phyloP scores from a whole-genome alignment of 352 stramenopile species.

The Pythium apleroticum region DNA sequence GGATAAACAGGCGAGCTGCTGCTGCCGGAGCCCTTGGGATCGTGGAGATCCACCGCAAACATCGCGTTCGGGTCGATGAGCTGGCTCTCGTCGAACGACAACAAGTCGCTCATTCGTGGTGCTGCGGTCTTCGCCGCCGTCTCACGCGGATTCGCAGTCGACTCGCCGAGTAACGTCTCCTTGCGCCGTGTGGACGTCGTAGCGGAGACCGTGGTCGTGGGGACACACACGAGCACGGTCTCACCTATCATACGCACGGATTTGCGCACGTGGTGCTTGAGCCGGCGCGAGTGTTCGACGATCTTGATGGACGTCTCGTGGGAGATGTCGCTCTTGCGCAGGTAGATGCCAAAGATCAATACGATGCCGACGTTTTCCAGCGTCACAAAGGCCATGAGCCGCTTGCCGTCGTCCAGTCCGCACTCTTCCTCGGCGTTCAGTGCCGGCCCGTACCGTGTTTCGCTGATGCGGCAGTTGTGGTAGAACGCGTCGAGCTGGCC shows the following conservation, averaged over 20 bases:
- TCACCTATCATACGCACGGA: slow-evolving; percentile 60
- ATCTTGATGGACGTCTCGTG: slow-evolving; percentile 54
- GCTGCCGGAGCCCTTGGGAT: not conserved
- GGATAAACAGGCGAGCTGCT: slow-evolving; percentile 4
- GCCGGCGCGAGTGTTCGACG: slow-evolving; percentile 47
- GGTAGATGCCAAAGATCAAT: slow-evolving; percentile 50
- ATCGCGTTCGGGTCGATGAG: slow-evolving; percentile 27
- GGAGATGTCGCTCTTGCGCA: slow-evolving; percentile 55
- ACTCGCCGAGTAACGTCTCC: not conserved
- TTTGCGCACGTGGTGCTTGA: slow-evolving; percentile 57
- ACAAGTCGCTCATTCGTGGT: slow-evolving; percentile 5
- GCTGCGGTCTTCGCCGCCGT: not conserved
- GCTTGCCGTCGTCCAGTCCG: slow-evolving; percentile 15
- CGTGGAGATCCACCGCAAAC: slow-evolving; percentile 38
- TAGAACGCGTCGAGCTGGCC: slow-evolving; percentile 63
- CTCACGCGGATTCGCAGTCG: not conserved
- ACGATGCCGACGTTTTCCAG: slow-evolving; percentile 58
- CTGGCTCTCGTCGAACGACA: slow-evolving; percentile 9
- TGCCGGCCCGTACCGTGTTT: slow-evolving; percentile 42
- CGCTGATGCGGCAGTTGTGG: slow-evolving; percentile 33
- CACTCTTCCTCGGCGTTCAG: slow-evolving; percentile 15
- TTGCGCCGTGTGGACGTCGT: not conserved
- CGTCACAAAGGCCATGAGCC: slow-evolving; percentile 41
- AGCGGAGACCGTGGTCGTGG: not conserved
- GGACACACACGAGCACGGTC: slow-evolving; percentile 38